Percentiles rank a stretch among this genome's conserved stretches.
Conservation (phyloP, 768 basidiomycete species). For the Paxillus rubicundulus region DNA sequence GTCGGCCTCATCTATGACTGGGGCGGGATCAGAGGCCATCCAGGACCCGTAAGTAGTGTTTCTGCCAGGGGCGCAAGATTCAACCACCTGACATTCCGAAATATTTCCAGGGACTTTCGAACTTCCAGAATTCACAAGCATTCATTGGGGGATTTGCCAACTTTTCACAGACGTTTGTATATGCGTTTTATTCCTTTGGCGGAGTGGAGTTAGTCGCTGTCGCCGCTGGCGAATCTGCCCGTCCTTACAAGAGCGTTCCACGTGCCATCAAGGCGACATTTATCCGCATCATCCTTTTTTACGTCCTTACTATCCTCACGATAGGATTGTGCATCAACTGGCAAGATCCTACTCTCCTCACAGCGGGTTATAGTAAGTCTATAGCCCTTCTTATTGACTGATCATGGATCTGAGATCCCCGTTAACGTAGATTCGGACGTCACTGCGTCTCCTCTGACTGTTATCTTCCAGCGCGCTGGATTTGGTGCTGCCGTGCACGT, state of each 20-base stretch:
- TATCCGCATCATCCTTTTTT: conserved; percentile 63
- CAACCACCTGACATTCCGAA: no score
- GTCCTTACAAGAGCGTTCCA: conserved; percentile 62
- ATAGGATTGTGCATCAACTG: conserved; percentile 67
- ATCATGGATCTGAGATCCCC: neutral
- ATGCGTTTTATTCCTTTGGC: conserved; percentile 67
- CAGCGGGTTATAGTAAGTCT: conserved; percentile 41
- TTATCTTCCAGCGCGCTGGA: conserved; percentile 60
- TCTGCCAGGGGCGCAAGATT: neutral
- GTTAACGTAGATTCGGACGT: conserved; percentile 42
- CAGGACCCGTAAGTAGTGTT: conserved; percentile 47
- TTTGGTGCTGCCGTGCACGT: conserved; percentile 62
- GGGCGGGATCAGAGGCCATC: conserved; percentile 55
- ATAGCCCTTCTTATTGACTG: neutral
- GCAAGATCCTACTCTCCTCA: conserved; percentile 51
- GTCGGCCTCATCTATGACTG: conserved; percentile 62
- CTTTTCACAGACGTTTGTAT: conserved; percentile 60
- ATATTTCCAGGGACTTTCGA: conserved; percentile 43
- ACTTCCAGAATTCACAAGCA: conserved; percentile 48
- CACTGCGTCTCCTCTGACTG: conserved; percentile 59
- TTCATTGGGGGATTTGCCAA: conserved; percentile 53
- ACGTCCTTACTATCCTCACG: conserved; percentile 59
- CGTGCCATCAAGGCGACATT: conserved; percentile 67
- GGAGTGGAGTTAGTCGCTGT: conserved; percentile 70
- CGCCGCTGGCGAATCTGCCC: conserved; percentile 68